These are phyloP conservation scores for Aaosphaeria pasadenensis DNA, from an alignment of 2,329 filamentous ascomycete genomes.

Conservation along the genomic window DNA sequence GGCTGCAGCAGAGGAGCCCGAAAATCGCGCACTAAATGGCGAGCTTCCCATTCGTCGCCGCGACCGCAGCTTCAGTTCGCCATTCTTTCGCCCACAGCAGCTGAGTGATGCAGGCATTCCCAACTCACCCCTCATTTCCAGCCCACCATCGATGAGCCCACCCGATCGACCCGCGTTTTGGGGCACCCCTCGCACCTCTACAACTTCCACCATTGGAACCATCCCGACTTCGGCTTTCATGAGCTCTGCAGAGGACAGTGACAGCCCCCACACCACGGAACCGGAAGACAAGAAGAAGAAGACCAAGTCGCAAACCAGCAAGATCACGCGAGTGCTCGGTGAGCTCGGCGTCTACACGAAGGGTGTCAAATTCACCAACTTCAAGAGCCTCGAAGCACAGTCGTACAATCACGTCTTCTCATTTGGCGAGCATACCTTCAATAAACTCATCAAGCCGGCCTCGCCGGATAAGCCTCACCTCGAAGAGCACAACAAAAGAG, in stretches of 20 bases:
- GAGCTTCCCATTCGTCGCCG: constrained; percentile 38
- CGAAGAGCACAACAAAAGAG: constrained; percentile 85
- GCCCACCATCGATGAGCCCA: constrained; percentile 52
- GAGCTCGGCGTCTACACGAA: constrained; percentile 78
- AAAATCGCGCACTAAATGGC: constrained; percentile 29
- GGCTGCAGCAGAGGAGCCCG: constrained; percentile 59
- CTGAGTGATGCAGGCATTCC: constrained; percentile 57
- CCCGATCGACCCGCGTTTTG: constrained; percentile 47
- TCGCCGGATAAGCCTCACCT: constrained; percentile 73
- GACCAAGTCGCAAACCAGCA: constrained; percentile 65
- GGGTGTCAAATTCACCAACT: constrained; percentile 80
- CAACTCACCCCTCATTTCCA: constrained; percentile 49
- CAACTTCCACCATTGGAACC: constrained; percentile 56
- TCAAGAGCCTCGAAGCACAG: constrained; percentile 74
- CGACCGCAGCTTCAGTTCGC: constrained; percentile 73
- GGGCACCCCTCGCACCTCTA: constrained; percentile 51
- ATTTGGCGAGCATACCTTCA: constrained; percentile 85
- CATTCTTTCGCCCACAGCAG: constrained; percentile 62
- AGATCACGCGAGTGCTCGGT: constrained; percentile 80
- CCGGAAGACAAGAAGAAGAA: constrained; percentile 59
- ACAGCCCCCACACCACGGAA: constrained; percentile 58
- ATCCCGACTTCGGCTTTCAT: constrained; percentile 51
- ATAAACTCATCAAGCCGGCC: constrained; percentile 72
- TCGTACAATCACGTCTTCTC: constrained; percentile 94
- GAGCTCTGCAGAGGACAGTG: constrained; percentile 74